phyloP scores from a whole-genome alignment of 2,329 filamentous ascomycete species.

The Sclerotinia minor region DNA sequence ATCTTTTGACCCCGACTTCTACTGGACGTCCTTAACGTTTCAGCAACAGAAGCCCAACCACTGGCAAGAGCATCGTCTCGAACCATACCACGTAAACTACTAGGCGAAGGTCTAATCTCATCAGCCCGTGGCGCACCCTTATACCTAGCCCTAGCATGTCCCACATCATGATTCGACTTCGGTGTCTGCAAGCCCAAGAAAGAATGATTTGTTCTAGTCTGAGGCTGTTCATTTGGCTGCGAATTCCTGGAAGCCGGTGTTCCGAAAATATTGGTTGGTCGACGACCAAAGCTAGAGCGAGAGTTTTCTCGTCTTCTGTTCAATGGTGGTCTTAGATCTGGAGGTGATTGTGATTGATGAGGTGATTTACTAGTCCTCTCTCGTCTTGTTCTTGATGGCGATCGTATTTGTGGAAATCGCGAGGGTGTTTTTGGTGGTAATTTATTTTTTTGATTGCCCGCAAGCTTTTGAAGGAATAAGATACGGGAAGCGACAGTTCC shows the following conservation, averaged over 20 bases:
- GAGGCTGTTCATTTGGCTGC: conserved; percentile 36
- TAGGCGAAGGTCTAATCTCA: conserved; percentile 22
- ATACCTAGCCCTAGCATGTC: conserved; percentile 31
- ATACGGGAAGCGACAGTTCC: conserved; percentile 44
- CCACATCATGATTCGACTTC: conserved; percentile 36
- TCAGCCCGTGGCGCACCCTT: conserved; percentile 26
- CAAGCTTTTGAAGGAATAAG: conserved; percentile 40
- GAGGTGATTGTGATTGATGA: not conserved
- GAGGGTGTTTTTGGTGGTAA: conserved; percentile 26
- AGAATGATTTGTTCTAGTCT: conserved; percentile 38
- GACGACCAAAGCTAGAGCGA: conserved; percentile 41
- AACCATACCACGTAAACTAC: conserved; percentile 17
- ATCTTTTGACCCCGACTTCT: not conserved
- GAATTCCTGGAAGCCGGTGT: conserved; percentile 35
- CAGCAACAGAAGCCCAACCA: conserved; percentile 22
- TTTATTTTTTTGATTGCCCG: conserved; percentile 19
- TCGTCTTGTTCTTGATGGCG: not conserved
- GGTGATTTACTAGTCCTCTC: not conserved
- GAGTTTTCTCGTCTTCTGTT: conserved; percentile 34
- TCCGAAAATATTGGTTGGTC: conserved; percentile 33
- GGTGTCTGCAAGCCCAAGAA: conserved; percentile 36
- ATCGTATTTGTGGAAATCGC: conserved; percentile 28
- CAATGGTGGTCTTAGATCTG: conserved; percentile 32
- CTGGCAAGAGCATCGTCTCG: conserved; percentile 27
- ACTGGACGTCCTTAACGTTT: not conserved